A percentile compares a stretch with the other conserved stretches of the same genome.
These are phyloP conservation scores for Coniochaeta sp. DNA, from an alignment of 2,329 filamentous ascomycete species.

Conservation along the genomic window DNA sequence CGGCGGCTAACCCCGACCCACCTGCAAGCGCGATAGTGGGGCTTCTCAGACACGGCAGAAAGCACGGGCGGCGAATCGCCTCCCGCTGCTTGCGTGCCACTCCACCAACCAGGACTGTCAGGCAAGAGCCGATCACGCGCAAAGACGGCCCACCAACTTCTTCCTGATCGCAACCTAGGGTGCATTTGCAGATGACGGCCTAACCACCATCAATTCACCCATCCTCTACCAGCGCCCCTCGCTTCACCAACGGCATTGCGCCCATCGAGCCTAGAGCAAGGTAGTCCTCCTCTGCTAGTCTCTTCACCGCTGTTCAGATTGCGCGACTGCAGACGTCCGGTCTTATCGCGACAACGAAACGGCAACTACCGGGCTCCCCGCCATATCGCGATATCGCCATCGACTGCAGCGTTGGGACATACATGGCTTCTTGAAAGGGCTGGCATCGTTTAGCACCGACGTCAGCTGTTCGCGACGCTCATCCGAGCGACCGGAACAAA, in stretches of 20 bases:
- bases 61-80: too few species aligned
- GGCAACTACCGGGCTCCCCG: neutral
- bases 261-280: neutral
- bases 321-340: neutral
- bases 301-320: neutral
- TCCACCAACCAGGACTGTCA: conserved; percentile 1
- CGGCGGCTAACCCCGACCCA: neutral
- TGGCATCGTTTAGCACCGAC: neutral
- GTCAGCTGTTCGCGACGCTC: neutral
- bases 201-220: neutral
- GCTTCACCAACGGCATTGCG: neutral
- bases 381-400: neutral
- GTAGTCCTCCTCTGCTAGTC: neutral
- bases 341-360: neutral
- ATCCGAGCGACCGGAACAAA: neutral
- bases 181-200: conserved; percentile 4
- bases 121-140: conserved; percentile 3
- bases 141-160: conserved; percentile 1
- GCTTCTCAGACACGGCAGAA: neutral
- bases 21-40: neutral
- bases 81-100: too few species aligned
- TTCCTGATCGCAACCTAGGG: conserved; percentile 3
- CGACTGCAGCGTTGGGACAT: neutral
- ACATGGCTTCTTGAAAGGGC: neutral
- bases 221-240: neutral